Percentiles rank a stretch among this genome's conserved stretches.
These are phyloP conservation scores for Emergomyces orientalis DNA, from an alignment of 2,329 filamentous ascomycete species.

Conservation along the genomic window DNA sequence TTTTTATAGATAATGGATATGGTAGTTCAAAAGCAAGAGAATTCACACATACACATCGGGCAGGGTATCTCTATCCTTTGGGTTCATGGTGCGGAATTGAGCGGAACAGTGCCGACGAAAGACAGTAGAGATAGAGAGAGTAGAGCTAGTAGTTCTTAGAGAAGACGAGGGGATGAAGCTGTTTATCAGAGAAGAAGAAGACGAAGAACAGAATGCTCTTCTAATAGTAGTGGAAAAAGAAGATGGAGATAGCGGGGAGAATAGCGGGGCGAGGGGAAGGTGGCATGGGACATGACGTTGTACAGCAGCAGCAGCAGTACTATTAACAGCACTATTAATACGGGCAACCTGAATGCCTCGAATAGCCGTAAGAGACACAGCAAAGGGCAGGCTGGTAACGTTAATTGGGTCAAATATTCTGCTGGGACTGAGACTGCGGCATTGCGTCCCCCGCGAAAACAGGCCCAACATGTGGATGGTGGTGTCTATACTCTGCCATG, in stretches of 20 bases:
- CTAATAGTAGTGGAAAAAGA: background rate
- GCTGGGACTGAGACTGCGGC: too few species aligned
- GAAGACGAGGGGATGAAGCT: slow-evolving; percentile 3
- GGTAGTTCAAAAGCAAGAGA: background rate
- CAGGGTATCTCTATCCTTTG: slow-evolving; percentile 37
- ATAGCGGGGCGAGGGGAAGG: background rate
- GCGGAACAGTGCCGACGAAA: slow-evolving; percentile 32
- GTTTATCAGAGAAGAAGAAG: background rate
- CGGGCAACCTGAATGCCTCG: background rate
- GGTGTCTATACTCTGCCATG: too few species aligned
- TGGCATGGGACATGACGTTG: background rate
- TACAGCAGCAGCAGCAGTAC: background rate
- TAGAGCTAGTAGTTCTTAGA: background rate
- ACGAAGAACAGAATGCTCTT: background rate
- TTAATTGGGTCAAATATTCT: too few species aligned
- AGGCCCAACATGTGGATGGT: too few species aligned
- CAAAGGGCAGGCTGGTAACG: too few species aligned
- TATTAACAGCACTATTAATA: background rate
- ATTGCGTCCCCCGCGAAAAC: too few species aligned
- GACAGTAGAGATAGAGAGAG: slow-evolving; percentile 11
- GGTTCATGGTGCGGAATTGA: slow-evolving; percentile 36
- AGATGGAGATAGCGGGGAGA: background rate
- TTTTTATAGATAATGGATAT: background rate
- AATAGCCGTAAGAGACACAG: background rate
- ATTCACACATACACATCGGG: slow-evolving; percentile 33